phyloP scores from a whole-genome alignment of 78 protist genomes.

The Dictyostelium firmibasis region DNA sequence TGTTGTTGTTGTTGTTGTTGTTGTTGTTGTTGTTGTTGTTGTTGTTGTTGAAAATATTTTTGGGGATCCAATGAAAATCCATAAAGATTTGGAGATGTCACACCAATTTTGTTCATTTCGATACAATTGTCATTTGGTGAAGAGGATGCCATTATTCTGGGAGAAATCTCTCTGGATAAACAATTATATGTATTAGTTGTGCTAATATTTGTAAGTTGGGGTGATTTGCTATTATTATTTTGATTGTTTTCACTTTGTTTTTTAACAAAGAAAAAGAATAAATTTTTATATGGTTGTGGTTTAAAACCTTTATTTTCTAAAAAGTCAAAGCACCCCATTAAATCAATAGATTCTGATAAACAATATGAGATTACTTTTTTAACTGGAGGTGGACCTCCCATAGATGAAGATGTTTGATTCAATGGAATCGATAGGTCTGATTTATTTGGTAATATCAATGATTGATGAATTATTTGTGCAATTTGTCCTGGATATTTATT shows the following conservation, averaged over 20 bases:
- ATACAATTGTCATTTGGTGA: not conserved
- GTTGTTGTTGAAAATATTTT: not conserved
- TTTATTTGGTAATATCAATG: not conserved
- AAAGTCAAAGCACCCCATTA: not conserved
- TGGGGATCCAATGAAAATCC: not conserved
- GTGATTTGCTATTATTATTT: not conserved
- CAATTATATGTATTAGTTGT: not conserved
- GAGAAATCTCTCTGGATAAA: not conserved
- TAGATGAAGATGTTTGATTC: not conserved
- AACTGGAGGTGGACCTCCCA: not conserved
- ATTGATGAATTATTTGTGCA: not conserved
- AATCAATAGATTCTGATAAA: not conserved
- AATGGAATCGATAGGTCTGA: not conserved
- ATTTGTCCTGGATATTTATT: not conserved
- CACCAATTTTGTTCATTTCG: not conserved
- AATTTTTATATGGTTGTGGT: constrained; percentile 2
- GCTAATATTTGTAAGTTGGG: not conserved
- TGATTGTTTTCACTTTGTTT: not conserved
- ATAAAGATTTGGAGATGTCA: not conserved
- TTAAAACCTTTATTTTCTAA: not conserved
- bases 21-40: not conserved
- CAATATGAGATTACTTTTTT: constrained; percentile 26
- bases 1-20: not conserved
- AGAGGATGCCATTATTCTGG: not conserved
- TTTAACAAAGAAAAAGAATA: not conserved